A percentile compares a stretch with the other conserved stretches of the same genome.
Conservation (phyloP, 208 protist species). For the Acanthamoeba culbertsoni region DNA sequence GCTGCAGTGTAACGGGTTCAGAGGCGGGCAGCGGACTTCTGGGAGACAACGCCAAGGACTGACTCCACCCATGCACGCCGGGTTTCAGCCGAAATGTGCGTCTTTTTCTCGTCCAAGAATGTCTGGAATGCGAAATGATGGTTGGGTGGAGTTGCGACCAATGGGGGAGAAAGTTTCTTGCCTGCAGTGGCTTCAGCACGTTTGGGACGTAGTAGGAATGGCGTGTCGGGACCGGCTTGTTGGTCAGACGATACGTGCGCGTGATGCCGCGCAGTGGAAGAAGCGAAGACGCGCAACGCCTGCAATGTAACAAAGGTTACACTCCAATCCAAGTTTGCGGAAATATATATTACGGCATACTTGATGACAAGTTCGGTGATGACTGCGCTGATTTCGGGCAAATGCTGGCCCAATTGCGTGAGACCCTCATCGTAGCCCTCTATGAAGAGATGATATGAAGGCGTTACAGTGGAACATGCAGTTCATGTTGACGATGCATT, state of each 20-base stretch:
- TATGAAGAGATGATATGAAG: not conserved
- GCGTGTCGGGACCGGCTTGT: conserved; percentile 39
- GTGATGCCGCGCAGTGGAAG: conserved; percentile 26
- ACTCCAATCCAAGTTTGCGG: not conserved
- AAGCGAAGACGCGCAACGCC: not conserved
- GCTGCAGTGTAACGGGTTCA: not conserved
- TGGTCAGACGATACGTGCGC: conserved; percentile 33
- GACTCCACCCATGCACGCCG: not conserved
- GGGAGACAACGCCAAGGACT: not conserved
- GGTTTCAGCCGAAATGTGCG: not conserved
- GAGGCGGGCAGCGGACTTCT: not conserved
- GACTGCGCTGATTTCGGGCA: not conserved
- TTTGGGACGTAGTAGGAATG: conserved; percentile 59
- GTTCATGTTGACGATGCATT: no score
- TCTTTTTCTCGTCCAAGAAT: conserved; percentile 3
- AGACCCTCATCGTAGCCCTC: conserved; percentile 36
- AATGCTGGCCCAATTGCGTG: not conserved
- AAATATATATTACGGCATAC: not conserved
- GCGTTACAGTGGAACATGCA: not conserved
- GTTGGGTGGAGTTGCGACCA: no score
- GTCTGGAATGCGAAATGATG: not conserved
- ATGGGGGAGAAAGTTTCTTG: not conserved
- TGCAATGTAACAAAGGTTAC: not conserved
- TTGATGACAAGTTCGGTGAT: not conserved
- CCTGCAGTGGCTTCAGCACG: conserved; percentile 28